Evolutionary conservation across 306 rosid genomes (phyloP), one percentile per base, ranked within the genome.

Genomic region (Lathyrus tuberosus): DNA sequence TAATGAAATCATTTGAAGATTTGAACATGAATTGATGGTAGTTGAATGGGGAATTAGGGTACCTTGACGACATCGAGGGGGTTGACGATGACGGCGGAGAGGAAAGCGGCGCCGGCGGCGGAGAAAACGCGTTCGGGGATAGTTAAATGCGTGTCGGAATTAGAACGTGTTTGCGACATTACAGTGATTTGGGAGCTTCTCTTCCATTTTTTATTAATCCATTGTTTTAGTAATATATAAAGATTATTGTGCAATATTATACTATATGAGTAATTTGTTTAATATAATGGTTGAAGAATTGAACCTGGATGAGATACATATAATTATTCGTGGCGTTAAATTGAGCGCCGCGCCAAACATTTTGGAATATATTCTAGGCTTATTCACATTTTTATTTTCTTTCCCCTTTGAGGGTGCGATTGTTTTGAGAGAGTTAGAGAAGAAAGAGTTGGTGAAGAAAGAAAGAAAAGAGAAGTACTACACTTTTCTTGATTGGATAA

Each of bases 51-150:
- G 31, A 38, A 37, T 37, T 41, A 54, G 8, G 44, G 70, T 57
- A 85, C 98, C 90, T 94, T 94, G 84, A 89, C 99, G 10, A 94
- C 85, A 66, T 94, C 99, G 26, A 94, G 92, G 22, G 99, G 97
- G 76, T 94, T 94, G 35, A 91, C 89, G 62, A 94, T 73, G 64
- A 94, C 48, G 31, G 99, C 95, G 13, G 99, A 94, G 35, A 94
- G 10, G 44, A 89, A 56, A 43, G 99, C 92, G 52, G 99, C 96
- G 30, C 95, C 96, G 12, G 91, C 88, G 13, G 89, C 97, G 46
- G 99, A 83, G 5, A 91, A 46, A 70, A 87, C 81, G 44, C 97
- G 84, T 78, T 86, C 89, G 16, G 80, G 78, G 41, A 87, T 68
- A 15, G 84, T 74, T 86, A 94, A 69, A 47, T 87, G 66, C 20